Evolutionary conservation across 257 asterid genomes (phyloP).

Genomic region (Cruciata laevipes): DNA sequence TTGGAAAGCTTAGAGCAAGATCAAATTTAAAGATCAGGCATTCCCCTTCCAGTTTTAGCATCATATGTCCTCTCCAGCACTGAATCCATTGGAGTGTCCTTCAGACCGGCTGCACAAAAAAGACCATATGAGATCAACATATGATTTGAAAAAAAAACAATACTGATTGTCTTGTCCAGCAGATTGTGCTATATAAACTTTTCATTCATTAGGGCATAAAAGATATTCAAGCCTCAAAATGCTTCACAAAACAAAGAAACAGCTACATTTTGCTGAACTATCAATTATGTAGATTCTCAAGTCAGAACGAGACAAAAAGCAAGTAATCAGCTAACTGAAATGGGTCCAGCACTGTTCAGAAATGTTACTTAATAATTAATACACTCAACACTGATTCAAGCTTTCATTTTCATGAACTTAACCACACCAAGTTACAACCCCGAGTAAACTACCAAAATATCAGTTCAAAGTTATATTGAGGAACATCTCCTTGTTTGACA

Average conservation of each 20-base stretch:
- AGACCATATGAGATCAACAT: slow-evolving; percentile 6
- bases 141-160: not conserved
- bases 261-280: too few relatives aligned
- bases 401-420: not conserved
- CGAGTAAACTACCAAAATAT: not conserved
- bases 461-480: not conserved
- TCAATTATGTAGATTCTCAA: not conserved
- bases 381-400: not conserved
- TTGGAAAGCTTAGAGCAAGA: slow-evolving; percentile 1
- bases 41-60: slow-evolving; percentile 71
- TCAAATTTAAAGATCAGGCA: slow-evolving; percentile 65
- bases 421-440: not conserved
- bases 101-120: slow-evolving; percentile 71
- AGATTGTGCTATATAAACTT: not conserved
- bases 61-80: slow-evolving; percentile 79
- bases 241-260: not conserved
- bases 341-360: too few relatives aligned
- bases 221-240: not conserved
- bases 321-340: not conserved
- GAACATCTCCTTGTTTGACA: not conserved
- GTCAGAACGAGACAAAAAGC: not conserved
- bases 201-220: not conserved
- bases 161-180: too few relatives aligned
- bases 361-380: too few relatives aligned
- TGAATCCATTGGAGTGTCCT: slow-evolving; percentile 73